phyloP scores from a whole-genome alignment of 148 eudicot species.

The Chenopodium suecicum region DNA sequence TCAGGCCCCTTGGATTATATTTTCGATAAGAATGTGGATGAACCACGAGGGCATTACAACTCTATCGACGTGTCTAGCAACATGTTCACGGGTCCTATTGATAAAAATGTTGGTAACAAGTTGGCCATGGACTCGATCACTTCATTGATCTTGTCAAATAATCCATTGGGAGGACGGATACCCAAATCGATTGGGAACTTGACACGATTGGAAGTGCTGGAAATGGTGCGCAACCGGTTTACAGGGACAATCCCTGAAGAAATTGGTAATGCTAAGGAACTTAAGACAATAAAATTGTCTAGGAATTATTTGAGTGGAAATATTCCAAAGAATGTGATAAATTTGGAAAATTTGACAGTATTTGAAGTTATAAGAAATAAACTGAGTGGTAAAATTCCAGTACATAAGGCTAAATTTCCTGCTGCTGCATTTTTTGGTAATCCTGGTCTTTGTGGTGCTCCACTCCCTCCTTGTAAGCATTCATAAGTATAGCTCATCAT shows the following conservation, averaged over 20 bases:
- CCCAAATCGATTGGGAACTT: constrained; percentile 57
- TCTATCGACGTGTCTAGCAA: constrained; percentile 61
- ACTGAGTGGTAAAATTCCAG: constrained; percentile 62
- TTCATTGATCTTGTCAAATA: constrained; percentile 51
- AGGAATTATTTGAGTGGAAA: constrained; percentile 46
- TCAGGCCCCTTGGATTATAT: constrained; percentile 39
- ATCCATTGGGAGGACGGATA: constrained; percentile 53
- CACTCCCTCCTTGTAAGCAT: constrained; percentile 63
- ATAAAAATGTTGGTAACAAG: constrained; percentile 36
- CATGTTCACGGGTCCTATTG: constrained; percentile 46
- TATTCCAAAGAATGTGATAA: constrained; percentile 53
- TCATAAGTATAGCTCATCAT: neutral
- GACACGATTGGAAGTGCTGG: constrained; percentile 29
- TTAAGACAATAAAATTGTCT: constrained; percentile 45
- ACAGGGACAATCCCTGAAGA: constrained; percentile 48
- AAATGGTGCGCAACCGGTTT: constrained; percentile 34
- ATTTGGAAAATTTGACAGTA: constrained; percentile 30
- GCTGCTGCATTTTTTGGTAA: constrained; percentile 53
- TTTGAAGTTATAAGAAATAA: constrained; percentile 61
- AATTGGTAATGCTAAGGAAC: constrained; percentile 35
- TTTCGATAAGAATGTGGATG: constrained; percentile 31
- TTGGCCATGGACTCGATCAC: constrained; percentile 35
- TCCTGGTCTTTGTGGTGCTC: constrained; percentile 71
- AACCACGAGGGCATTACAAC: constrained; percentile 51
- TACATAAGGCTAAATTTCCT: constrained; percentile 44